phyloP scores from a whole-genome alignment of 257 asterid species.

The Solanum peruvianum region DNA sequence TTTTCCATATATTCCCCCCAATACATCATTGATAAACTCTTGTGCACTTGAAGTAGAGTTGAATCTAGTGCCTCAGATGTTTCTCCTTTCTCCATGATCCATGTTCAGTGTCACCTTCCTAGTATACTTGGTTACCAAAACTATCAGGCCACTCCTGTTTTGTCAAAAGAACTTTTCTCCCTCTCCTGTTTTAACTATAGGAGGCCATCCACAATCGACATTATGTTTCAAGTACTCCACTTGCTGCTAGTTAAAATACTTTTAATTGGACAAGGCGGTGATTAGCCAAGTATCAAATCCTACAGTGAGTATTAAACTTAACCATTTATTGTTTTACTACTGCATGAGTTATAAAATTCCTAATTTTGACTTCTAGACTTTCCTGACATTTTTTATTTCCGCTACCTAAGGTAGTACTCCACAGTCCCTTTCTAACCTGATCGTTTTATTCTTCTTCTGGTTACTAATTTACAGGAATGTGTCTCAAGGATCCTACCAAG shows the following conservation, averaged over 20 bases:
- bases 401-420: too few species aligned
- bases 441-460: not conserved
- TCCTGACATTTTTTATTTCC: not conserved
- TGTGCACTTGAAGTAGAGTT: not conserved
- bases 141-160: not conserved
- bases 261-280: too few species aligned
- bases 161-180: not conserved
- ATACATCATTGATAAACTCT: not conserved
- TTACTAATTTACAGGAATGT: not conserved
- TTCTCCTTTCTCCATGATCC: not conserved
- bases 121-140: not conserved
- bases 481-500: not conserved
- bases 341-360: too few species aligned
- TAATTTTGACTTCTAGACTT: not conserved
- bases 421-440: not conserved
- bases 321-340: too few species aligned
- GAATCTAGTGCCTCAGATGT: not conserved
- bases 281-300: too few species aligned
- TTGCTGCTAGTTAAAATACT: not conserved
- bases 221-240: not conserved
- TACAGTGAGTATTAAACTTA: too few species aligned
- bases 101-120: not conserved
- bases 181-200: not conserved
- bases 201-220: not conserved
- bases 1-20: not conserved